Conservation (phyloP, 768 basidiomycete genomes). For the Tulasnella sp. region DNA sequence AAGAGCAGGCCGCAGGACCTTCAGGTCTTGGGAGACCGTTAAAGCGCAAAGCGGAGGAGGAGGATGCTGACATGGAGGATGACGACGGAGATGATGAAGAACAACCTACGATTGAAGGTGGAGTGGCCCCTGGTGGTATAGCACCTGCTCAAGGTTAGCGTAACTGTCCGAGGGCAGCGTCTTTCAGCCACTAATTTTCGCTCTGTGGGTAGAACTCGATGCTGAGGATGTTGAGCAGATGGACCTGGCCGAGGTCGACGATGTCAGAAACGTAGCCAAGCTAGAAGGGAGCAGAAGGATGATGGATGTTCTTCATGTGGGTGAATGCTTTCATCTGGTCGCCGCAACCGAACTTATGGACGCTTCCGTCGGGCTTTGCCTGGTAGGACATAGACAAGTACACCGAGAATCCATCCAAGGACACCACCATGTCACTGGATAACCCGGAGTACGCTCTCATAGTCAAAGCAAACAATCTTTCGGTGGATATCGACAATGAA, state of each 20-base stretch:
- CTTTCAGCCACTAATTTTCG: constrained; percentile 40
- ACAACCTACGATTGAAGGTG: constrained; percentile 48
- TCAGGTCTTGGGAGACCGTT: constrained; percentile 38
- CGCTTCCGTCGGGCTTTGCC: neutral
- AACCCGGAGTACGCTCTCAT: constrained; percentile 97
- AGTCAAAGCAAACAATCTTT: constrained; percentile 96
- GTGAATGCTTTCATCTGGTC: constrained; percentile 34
- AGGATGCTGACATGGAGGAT: constrained; percentile 61
- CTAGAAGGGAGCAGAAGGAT: constrained; percentile 86
- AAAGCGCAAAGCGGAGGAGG: constrained; percentile 68
- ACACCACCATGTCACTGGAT: constrained; percentile 74
- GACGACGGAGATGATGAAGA: constrained; percentile 53
- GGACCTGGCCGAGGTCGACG: constrained; percentile 83
- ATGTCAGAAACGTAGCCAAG: constrained; percentile 87
- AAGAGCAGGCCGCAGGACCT: constrained; percentile 44
- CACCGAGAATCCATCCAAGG: constrained; percentile 73
- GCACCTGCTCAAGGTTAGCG: constrained; percentile 56
- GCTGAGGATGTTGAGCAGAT: constrained; percentile 92
- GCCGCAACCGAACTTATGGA: neutral
- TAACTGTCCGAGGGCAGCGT: constrained; percentile 29
- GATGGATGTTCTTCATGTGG: constrained; percentile 81
- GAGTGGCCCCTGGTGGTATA: constrained; percentile 56
- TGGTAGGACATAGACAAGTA: constrained; percentile 88
- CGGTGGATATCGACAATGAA: constrained; percentile 98
- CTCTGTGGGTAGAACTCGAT: constrained; percentile 64